These are phyloP conservation scores for Tetrahymena malaccensis DNA, from an alignment of 73 alveolate genomes.

Conservation along the genomic window DNA sequence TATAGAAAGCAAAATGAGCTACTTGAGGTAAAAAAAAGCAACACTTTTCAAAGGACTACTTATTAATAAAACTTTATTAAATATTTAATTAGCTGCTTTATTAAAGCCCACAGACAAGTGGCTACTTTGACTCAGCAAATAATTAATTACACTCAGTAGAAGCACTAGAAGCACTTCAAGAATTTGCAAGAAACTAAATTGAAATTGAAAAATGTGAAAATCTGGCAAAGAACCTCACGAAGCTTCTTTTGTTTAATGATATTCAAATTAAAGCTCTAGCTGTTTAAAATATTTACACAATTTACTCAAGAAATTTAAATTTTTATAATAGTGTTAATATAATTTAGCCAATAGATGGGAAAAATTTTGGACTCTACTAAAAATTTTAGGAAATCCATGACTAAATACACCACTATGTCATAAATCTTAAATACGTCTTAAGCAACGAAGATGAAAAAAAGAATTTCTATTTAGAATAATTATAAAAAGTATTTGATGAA, in stretches of 20 bases:
- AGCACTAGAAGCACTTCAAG: not conserved
- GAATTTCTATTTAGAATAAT: not conserved
- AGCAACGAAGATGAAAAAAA: not conserved
- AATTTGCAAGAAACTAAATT: not conserved
- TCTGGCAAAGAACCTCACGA: not conserved
- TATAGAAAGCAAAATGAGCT: not conserved
- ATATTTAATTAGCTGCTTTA: not conserved
- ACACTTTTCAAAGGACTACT: too few relatives aligned
- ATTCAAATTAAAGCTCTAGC: not conserved
- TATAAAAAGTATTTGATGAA: not conserved
- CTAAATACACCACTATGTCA: not conserved
- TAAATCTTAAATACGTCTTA: not conserved
- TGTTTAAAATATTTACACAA: not conserved
- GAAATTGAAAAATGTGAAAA: not conserved
- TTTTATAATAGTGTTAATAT: not conserved
- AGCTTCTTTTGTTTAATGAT: not conserved
- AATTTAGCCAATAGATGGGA: not conserved
- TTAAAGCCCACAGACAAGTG: not conserved
- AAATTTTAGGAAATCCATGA: not conserved
- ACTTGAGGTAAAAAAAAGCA: not conserved
- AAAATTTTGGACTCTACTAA: not conserved
- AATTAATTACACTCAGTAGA: not conserved
- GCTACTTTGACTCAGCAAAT: not conserved
- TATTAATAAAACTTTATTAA: not conserved
- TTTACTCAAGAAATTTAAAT: not conserved